phyloP scores from a whole-genome alignment of 768 basidiomycete species.

The Amanita pallidorosea region DNA sequence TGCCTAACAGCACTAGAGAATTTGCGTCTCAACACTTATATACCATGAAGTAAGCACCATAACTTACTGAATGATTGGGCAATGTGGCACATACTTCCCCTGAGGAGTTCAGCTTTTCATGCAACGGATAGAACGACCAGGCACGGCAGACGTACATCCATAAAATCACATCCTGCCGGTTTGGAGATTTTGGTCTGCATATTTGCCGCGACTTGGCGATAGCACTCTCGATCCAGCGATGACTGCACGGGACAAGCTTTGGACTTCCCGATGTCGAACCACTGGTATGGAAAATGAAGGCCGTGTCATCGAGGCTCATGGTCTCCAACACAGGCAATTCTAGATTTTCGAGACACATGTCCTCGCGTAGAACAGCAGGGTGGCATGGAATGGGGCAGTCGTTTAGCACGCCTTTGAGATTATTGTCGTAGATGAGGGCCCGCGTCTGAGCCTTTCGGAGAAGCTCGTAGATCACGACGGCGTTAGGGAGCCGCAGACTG shows the following conservation, averaged over 20 bases:
- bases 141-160: slow-evolving; percentile 50
- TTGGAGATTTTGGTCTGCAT: slow-evolving; percentile 33
- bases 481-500: slow-evolving; percentile 67
- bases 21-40: slow-evolving; percentile 11
- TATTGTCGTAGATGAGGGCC: slow-evolving; percentile 55
- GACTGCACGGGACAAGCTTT: slow-evolving; percentile 65
- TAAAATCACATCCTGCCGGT: slow-evolving; percentile 55
- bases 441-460: slow-evolving; percentile 49
- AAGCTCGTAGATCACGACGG: slow-evolving; percentile 60
- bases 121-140: slow-evolving; percentile 13
- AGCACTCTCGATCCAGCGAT: slow-evolving; percentile 53
- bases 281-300: slow-evolving; percentile 71
- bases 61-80: slow-evolving; percentile 64
- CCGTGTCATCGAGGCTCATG: slow-evolving; percentile 28
- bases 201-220: slow-evolving; percentile 49
- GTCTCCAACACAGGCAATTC: slow-evolving; percentile 33
- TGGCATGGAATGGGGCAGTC: slow-evolving; percentile 41
- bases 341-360: slow-evolving; percentile 23
- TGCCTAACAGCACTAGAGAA: slow-evolving; percentile 54
- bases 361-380: slow-evolving; percentile 28
- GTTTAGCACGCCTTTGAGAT: slow-evolving; percentile 33
- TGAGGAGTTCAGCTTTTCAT: slow-evolving; percentile 25
- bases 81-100: slow-evolving; percentile 81
- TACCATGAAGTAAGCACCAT: neutral
- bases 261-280: slow-evolving; percentile 81